phyloP scores from a whole-genome alignment of 2,329 filamentous ascomycete genomes.

The Exophiala alcalophila region DNA sequence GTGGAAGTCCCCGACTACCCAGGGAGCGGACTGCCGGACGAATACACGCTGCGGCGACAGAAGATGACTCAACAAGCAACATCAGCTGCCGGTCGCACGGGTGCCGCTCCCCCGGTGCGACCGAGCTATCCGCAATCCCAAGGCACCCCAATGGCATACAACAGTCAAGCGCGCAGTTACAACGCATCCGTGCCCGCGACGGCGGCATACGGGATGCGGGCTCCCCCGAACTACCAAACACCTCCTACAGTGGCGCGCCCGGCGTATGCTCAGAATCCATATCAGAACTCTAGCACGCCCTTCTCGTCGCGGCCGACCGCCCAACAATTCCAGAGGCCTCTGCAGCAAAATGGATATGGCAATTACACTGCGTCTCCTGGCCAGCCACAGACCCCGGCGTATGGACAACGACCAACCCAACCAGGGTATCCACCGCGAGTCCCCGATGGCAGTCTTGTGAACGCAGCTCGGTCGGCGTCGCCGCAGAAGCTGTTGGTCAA shows the following conservation, averaged over 20 bases:
- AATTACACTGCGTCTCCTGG: too few relatives aligned
- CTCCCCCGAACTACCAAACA: slow-evolving; percentile 33
- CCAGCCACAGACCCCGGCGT: slow-evolving; percentile 23
- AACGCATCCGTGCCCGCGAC: slow-evolving; percentile 29
- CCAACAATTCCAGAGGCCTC: slow-evolving; percentile 42
- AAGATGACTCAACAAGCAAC: slow-evolving; percentile 37
- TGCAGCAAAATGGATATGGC: slow-evolving; percentile 37
- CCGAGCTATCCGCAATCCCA: slow-evolving; percentile 24
- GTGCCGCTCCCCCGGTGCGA: slow-evolving; percentile 17
- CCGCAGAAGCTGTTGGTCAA: slow-evolving; percentile 28
- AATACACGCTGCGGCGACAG: slow-evolving; percentile 55
- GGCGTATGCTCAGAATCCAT: slow-evolving; percentile 36
- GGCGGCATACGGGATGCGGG: slow-evolving; percentile 34
- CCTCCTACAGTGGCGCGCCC: slow-evolving; percentile 39
- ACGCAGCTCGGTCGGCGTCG: slow-evolving; percentile 16
- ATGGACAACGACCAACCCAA: slow-evolving; percentile 29
- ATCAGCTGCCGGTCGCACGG: slow-evolving; percentile 34
- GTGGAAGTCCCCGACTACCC: slow-evolving; percentile 70
- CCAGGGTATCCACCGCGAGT: slow-evolving; percentile 33
- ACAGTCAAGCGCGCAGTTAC: slow-evolving; percentile 23
- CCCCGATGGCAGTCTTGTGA: slow-evolving; percentile 24
- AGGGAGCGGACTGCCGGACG: slow-evolving; percentile 81
- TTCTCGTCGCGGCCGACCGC: slow-evolving; percentile 38
- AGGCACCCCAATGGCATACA: slow-evolving; percentile 24
- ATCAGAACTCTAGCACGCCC: slow-evolving; percentile 34